Evolutionary conservation across 495 filamentous ascomycete genomes (phyloP).

Genomic region (Penicillium ucsense): DNA sequence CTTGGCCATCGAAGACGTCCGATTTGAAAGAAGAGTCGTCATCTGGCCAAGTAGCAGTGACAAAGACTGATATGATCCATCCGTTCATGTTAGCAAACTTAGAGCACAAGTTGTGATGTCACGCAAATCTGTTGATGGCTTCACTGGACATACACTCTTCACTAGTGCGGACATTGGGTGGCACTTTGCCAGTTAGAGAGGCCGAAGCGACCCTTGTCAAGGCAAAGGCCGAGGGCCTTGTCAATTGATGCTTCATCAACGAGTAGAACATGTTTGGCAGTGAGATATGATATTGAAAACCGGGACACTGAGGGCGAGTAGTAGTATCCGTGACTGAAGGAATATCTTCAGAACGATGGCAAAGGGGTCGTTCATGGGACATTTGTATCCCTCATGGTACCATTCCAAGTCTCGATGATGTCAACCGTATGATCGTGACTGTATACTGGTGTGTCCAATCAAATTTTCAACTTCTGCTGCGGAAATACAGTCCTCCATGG

Average conservation of each 20-base stretch:
- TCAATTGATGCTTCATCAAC: constrained; percentile 7
- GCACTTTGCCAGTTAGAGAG: constrained; percentile 3
- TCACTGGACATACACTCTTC: constrained; percentile 8
- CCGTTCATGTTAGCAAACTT: no score
- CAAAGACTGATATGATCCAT: constrained; percentile 1
- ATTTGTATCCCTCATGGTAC: not conserved
- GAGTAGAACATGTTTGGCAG: constrained; percentile 4
- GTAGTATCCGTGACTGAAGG: no score
- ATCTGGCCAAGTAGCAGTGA: constrained; percentile 11
- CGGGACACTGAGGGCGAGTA: no score
- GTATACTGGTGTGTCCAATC: not conserved
- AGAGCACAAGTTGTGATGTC: not conserved
- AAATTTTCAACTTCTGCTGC: not conserved
- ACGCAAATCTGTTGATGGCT: not conserved
- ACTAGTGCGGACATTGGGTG: not conserved
- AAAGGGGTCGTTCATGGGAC: not conserved
- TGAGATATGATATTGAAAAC: not conserved
- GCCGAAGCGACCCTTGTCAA: constrained; percentile 2
- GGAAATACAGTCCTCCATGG: not conserved
- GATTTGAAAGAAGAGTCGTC: constrained; percentile 6
- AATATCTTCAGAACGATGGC: no score
- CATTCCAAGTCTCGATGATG: constrained; percentile 3
- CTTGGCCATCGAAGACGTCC: constrained; percentile 1
- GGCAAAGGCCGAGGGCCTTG: constrained; percentile 2
- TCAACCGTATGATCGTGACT: constrained; percentile 5